Evolutionary conservation across 2,329 filamentous ascomycete genomes (phyloP).

Genomic region (Whalleya microplaca): DNA sequence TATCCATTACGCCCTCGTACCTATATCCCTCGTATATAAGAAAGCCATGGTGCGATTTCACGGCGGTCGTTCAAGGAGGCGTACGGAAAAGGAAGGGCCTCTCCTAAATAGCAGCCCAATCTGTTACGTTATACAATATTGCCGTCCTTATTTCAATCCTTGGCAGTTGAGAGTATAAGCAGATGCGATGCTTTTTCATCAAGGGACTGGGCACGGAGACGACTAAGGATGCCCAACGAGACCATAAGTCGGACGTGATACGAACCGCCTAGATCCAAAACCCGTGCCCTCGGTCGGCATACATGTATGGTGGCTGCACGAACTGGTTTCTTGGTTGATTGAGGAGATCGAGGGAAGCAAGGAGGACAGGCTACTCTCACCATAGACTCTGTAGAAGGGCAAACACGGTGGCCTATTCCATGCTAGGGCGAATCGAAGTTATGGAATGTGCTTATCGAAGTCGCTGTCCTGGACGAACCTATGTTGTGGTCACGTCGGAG

Average conservation of each 20-base stretch:
- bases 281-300: background rate
- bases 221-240: background rate
- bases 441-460: conserved; percentile 2
- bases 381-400: background rate
- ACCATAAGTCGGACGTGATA: background rate
- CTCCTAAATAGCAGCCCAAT: background rate
- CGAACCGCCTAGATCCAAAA: background rate
- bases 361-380: background rate
- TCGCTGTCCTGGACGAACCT: conserved; percentile 23
- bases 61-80: background rate
- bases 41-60: background rate
- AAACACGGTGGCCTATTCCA: background rate
- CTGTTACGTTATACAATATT: background rate
- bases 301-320: background rate
- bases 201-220: background rate
- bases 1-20: background rate
- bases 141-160: background rate
- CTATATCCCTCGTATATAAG: background rate
- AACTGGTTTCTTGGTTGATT: background rate
- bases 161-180: background rate
- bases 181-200: background rate
- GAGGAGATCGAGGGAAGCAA: background rate
- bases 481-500: conserved; percentile 30
- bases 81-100: background rate
- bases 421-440: background rate